phyloP scores from a whole-genome alignment of 2,329 filamentous ascomycete genomes.

The Hortaea sp. region DNA sequence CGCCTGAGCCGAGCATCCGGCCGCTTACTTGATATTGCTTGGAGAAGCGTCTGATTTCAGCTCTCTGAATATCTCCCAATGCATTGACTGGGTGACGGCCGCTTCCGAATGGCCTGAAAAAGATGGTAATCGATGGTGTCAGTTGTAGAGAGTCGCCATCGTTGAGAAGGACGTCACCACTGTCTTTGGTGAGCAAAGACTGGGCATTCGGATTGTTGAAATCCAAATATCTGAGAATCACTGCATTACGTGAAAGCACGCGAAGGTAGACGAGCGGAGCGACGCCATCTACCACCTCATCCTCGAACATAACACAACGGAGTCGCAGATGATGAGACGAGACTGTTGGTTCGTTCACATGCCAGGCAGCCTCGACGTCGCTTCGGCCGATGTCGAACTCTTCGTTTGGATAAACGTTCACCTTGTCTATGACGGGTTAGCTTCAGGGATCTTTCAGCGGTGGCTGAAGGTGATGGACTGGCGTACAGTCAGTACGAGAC shows the following conservation, averaged over 20 bases:
- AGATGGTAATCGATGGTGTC: conserved; percentile 21
- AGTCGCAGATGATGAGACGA: conserved; percentile 38
- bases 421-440: not conserved
- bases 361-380: conserved; percentile 13
- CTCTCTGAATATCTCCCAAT: conserved; percentile 1
- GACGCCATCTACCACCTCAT: conserved; percentile 21
- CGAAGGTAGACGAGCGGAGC: conserved; percentile 39
- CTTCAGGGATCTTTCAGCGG: not conserved
- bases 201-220: conserved; percentile 14
- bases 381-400: conserved; percentile 22
- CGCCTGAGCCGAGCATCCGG: conserved; percentile 45
- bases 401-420: conserved; percentile 6
- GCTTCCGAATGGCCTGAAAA: conserved; percentile 7
- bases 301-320: conserved; percentile 37
- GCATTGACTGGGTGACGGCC: conserved; percentile 1
- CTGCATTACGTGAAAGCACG: conserved; percentile 36
- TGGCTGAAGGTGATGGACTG: not conserved
- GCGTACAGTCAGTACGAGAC: not conserved
- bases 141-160: conserved; percentile 32
- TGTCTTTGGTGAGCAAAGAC: conserved; percentile 19
- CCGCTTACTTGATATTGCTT: conserved; percentile 40
- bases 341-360: conserved; percentile 25
- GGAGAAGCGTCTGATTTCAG: conserved; percentile 30
- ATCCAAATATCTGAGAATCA: conserved; percentile 25
- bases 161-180: conserved; percentile 32